Percentiles rank a stretch among this genome's conserved stretches.
phyloP scores from a whole-genome alignment of 2,329 filamentous ascomycete species.

The Xylaria polymorpha region DNA sequence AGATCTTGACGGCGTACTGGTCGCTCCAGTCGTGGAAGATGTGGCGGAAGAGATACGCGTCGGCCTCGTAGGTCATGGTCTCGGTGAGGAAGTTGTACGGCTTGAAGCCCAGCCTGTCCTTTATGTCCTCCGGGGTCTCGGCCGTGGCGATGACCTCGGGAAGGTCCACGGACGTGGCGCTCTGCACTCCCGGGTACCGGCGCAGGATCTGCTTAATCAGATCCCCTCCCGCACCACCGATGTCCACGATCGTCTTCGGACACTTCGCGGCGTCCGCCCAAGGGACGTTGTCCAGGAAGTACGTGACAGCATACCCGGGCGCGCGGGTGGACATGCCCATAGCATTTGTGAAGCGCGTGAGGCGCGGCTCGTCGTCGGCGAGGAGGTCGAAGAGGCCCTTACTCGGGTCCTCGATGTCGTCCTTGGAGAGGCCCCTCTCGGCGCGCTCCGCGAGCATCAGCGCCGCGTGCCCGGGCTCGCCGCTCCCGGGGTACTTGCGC shows the following conservation, averaged over 20 bases:
- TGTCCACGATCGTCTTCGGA: conserved; percentile 43
- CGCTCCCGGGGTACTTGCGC: conserved; percentile 42
- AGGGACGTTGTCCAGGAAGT: conserved; percentile 45
- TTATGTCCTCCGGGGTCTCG: conserved; percentile 40
- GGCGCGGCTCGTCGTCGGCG: conserved; percentile 41
- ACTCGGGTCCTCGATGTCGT: conserved; percentile 37
- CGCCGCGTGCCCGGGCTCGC: conserved; percentile 45
- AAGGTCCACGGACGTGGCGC: conserved; percentile 42
- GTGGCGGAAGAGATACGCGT: conserved; percentile 49
- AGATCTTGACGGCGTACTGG: conserved; percentile 48
- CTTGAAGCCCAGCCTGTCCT: conserved; percentile 40
- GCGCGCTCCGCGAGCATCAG: conserved; percentile 39
- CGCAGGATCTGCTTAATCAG: conserved; percentile 41
- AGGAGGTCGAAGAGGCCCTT: conserved; percentile 45
- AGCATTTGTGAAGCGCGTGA: conserved; percentile 43
- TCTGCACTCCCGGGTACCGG: conserved; percentile 37
- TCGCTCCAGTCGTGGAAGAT: conserved; percentile 53
- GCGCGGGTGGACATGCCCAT: conserved; percentile 43
- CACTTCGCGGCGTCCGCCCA: conserved; percentile 41
- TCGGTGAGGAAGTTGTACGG: conserved; percentile 45
- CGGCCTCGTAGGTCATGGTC: conserved; percentile 37
- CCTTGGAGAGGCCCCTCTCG: conserved; percentile 24
- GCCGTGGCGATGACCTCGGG: conserved; percentile 45
- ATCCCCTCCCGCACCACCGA: conserved; percentile 46
- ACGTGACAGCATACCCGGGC: conserved; percentile 37